phyloP scores from a whole-genome alignment of 176 grass and related monocot genomes.

The Aechmea fasciata region DNA sequence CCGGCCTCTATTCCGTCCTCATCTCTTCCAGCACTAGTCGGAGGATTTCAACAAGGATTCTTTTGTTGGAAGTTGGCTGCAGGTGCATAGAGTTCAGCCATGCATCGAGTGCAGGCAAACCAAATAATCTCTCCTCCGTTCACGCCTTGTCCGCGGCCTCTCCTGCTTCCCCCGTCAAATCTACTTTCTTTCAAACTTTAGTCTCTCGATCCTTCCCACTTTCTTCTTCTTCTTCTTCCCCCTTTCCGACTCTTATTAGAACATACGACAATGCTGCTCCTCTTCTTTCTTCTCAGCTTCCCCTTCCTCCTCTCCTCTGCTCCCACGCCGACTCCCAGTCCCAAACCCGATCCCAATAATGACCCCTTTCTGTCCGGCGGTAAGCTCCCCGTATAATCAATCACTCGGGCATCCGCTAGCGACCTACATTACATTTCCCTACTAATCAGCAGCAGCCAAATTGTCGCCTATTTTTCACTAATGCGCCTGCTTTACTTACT shows the following conservation, averaged over 20 bases:
- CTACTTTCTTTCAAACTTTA: no score
- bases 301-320: conserved; percentile 24
- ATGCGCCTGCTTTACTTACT: background rate
- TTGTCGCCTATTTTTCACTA: no score
- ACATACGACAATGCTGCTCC: conserved; percentile 29
- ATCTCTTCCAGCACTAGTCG: no score
- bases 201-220: no score
- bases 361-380: conserved; percentile 78
- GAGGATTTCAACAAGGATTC: no score
- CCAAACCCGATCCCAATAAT: conserved; percentile 29
- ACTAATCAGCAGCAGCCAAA: background rate
- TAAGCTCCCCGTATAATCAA: conserved; percentile 19
- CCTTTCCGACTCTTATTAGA: background rate
- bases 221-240: background rate
- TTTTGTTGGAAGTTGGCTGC: no score
- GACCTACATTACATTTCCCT: background rate
- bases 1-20: no score
- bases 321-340: conserved; percentile 21
- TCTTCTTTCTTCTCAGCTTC: conserved; percentile 14
- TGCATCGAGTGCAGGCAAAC: no score
- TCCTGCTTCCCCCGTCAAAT: background rate
- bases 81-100: no score
- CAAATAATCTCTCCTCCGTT: background rate
- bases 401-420: background rate
- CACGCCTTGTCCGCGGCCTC: background rate